Base-by-base conservation (phyloP, 345 rosid genomes). In the Cardamine resedifolia region DNA sequence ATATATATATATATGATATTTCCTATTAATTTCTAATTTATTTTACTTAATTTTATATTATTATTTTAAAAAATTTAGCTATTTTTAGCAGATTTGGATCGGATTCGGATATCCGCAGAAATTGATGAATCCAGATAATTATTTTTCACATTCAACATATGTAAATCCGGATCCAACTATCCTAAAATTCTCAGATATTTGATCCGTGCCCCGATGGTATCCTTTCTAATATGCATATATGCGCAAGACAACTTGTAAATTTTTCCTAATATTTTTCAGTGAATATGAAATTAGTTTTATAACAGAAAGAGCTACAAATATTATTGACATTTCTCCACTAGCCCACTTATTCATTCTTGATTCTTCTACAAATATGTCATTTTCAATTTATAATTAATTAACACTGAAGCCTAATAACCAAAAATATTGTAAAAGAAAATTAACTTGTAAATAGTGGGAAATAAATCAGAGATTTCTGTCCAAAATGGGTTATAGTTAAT, bases 401-500 rank as follows among this genome's bases (percentile, higher is more conserved):
- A 18, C 38, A 7, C 19, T 6, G 11, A 33, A 33, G 44, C 63
- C 5, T 58, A 36, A 36, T 59, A 23, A 38, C 18, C 65, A 36
- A 21, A 58, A 59, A 59, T 59, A 21, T 38, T 9, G 19, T 38
- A 21, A 38, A 34, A 10, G 8, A 20, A 58, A 7, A 36, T 23
- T 34, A 52, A 41, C 6, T 20, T 30, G 11, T 6, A 23, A 68
- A 0, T 21, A 69, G 45, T 57, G 15, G 14, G 15, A 47, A 34
- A 34, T 6, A 47, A 26, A 33, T 21, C 8, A 60, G 26, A 64
- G 41, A 34, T 24, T 20, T 45, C 4, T 67, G 18, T 51, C 28
- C 33, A 52, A 33, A 75, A 36, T 62, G 58, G 74, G 63, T 68
- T 47, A 60, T 53, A 52, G 64, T 75, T 61, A 23, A 68, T 60